Conservation (phyloP, 164 flowering plant genomes). For the Tetrastigma voinierianum region DNA sequence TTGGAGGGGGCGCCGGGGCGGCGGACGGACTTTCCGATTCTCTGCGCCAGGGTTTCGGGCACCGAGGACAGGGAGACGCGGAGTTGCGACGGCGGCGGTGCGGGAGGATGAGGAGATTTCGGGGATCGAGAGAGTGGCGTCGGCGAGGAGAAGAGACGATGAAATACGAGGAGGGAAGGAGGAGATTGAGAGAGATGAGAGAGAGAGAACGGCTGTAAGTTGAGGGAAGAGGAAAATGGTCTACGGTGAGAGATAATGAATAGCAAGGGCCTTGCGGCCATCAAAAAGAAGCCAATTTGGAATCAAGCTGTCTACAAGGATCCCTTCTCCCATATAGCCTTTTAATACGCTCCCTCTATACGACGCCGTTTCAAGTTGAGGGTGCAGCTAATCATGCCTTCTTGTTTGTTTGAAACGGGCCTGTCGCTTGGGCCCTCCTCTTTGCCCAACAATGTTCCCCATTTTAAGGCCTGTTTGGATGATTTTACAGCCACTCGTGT, state of each 20-base stretch:
- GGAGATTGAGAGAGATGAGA: too few species aligned
- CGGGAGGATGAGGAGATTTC: slow-evolving; percentile 11
- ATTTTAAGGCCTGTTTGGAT: too few species aligned
- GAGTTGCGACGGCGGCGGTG: slow-evolving; percentile 1
- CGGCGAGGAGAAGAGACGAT: too few species aligned
- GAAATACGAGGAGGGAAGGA: too few species aligned
- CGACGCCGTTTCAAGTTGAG: too few species aligned
- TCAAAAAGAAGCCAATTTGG: slow-evolving; percentile 19
- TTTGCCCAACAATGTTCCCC: too few species aligned
- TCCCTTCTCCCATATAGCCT: not conserved
- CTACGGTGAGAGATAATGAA: slow-evolving; percentile 16
- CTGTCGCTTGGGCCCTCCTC: too few species aligned
- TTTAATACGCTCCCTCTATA: too few species aligned
- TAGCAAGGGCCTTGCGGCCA: slow-evolving; percentile 71
- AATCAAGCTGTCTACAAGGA: not conserved
- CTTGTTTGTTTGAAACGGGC: too few species aligned
- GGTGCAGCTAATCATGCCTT: not conserved
- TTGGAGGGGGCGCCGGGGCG: slow-evolving; percentile 90
- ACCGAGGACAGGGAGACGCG: slow-evolving; percentile 17
- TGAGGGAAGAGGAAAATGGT: too few species aligned
- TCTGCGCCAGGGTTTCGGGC: slow-evolving; percentile 81
- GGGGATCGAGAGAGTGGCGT: slow-evolving; percentile 4
- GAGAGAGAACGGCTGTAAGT: too few species aligned
- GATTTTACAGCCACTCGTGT: too few species aligned
- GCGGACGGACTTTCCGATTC: slow-evolving; percentile 79